A percentile compares a stretch with the other conserved stretches of the same genome.
Evolutionary conservation across 2,329 filamentous ascomycete species (phyloP).

Genomic region (Xylariaceae sp.): DNA sequence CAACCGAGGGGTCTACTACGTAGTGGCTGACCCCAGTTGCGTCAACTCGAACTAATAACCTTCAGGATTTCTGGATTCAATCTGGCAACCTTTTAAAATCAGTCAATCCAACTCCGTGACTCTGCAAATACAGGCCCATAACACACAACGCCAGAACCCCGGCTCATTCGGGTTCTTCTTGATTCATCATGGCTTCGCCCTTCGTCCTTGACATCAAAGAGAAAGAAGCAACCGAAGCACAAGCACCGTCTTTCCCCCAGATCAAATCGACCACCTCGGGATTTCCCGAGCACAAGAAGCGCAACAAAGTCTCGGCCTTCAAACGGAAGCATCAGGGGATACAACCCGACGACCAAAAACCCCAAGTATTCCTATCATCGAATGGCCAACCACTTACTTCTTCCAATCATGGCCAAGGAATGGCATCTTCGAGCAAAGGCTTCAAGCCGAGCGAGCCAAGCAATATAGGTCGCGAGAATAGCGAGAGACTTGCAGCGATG

Average conservation of each 20-base stretch:
- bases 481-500: constrained; percentile 76
- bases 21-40: neutral
- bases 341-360: constrained; percentile 36
- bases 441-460: constrained; percentile 65
- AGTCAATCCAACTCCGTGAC: too few relatives aligned
- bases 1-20: constrained; percentile 13
- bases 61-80: neutral
- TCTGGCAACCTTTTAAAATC: too few relatives aligned
- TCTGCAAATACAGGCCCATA: too few relatives aligned
- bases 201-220: constrained; percentile 82
- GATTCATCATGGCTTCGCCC: constrained; percentile 24
- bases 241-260: constrained; percentile 68
- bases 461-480: constrained; percentile 85
- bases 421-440: constrained; percentile 25
- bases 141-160: neutral
- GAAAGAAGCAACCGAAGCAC: constrained; percentile 65
- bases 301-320: constrained; percentile 76
- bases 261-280: constrained; percentile 67
- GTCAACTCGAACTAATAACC: neutral
- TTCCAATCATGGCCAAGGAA: constrained; percentile 28
- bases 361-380: constrained; percentile 29
- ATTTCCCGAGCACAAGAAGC: constrained; percentile 88
- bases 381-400: constrained; percentile 33
- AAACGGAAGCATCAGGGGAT: constrained; percentile 67
- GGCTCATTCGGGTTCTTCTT: neutral